phyloP scores from a whole-genome alignment of 495 filamentous ascomycete genomes.

The Tuber umbilicatum region DNA sequence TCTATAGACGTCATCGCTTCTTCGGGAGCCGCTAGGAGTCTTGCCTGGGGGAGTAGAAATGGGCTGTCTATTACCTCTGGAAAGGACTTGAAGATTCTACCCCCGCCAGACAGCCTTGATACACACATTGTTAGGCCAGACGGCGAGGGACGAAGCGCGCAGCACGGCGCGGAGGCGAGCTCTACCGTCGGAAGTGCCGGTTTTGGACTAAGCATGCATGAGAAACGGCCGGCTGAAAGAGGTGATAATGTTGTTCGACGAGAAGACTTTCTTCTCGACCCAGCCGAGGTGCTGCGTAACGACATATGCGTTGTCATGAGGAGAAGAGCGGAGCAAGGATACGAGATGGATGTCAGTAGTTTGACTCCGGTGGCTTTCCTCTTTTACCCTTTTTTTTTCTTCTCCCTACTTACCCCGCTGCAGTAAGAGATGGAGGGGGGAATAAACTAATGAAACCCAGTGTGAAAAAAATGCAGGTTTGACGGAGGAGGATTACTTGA shows the following conservation, averaged over 20 bases:
- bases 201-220: constrained; percentile 24
- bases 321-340: constrained; percentile 30
- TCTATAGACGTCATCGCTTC: constrained; percentile 27
- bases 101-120: constrained; percentile 10
- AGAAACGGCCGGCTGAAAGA: constrained; percentile 15
- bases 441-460: constrained; percentile 1
- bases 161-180: constrained; percentile 6
- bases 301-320: constrained; percentile 39
- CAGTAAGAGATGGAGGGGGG: background rate
- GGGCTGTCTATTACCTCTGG: constrained; percentile 35
- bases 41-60: constrained; percentile 37
- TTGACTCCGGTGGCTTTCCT: background rate
- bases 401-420: background rate
- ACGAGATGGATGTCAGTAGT: constrained; percentile 29
- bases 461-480: constrained; percentile 25
- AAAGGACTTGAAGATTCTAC: constrained; percentile 34
- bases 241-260: constrained; percentile 29
- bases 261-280: constrained; percentile 38
- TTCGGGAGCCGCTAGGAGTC: constrained; percentile 22
- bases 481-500: constrained; percentile 28
- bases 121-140: background rate
- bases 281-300: constrained; percentile 28
- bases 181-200: constrained; percentile 18
- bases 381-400: background rate
- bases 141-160: background rate